phyloP scores from a whole-genome alignment of 2,329 filamentous ascomycete genomes.

The Furcasterigmium sp. region DNA sequence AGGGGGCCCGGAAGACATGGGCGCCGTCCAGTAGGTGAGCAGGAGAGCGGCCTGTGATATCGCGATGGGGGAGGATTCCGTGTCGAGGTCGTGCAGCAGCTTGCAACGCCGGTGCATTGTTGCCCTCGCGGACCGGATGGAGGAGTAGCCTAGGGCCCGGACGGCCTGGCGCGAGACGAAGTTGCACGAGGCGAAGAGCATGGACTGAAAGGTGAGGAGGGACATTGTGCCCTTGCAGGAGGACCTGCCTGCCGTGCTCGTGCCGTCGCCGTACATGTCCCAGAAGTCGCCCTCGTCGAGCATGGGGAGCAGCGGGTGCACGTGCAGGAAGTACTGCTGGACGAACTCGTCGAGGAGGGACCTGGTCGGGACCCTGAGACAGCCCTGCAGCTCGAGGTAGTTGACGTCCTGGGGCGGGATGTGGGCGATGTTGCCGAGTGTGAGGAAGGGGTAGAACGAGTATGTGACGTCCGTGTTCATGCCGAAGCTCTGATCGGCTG shows the following conservation, averaged over 20 bases:
- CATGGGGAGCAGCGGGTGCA: constrained; percentile 38
- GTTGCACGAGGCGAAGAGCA: constrained; percentile 39
- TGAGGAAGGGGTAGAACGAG: constrained; percentile 36
- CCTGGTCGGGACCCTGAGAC: constrained; percentile 36
- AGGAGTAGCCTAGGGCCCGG: constrained; percentile 34
- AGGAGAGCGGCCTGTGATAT: constrained; percentile 36
- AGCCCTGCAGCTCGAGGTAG: constrained; percentile 40
- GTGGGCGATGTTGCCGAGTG: constrained; percentile 23
- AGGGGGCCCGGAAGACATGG: constrained; percentile 17
- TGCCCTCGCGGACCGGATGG: constrained; percentile 36
- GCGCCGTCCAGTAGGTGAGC: constrained; percentile 35
- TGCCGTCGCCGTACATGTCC: constrained; percentile 32
- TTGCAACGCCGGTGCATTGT: constrained; percentile 33
- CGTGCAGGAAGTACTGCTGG: constrained; percentile 40
- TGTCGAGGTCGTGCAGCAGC: constrained; percentile 38
- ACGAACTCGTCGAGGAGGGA: constrained; percentile 40
- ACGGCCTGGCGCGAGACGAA: constrained; percentile 33
- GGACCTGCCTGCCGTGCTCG: constrained; percentile 4
- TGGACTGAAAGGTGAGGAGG: constrained; percentile 38
- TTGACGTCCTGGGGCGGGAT: constrained; percentile 40
- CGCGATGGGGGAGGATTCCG: constrained; percentile 33
- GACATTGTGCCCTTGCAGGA: constrained; percentile 24
- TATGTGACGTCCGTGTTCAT: constrained; percentile 31
- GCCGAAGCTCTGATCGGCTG: constrained; percentile 7
- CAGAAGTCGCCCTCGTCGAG: constrained; percentile 39